Conservation (phyloP, 23 red algal species). For the Gracilariopsis chorda region DNA sequence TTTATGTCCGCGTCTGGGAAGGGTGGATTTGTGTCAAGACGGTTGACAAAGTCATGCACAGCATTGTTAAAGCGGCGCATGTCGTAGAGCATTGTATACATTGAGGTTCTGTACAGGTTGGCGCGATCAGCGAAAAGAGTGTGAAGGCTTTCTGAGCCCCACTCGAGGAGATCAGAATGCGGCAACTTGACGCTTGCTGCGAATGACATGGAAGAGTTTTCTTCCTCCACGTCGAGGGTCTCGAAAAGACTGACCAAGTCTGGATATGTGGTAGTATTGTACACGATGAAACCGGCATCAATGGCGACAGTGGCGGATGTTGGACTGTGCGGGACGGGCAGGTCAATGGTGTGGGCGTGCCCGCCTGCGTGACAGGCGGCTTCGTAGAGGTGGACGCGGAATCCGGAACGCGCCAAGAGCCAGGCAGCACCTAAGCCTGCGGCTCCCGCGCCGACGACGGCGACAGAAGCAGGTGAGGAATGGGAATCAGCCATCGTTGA, state of each 20-base stretch:
- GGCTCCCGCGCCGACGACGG: conserved; percentile 83
- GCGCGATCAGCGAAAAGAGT: conserved; percentile 69
- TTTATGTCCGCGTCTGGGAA: conserved; percentile 33
- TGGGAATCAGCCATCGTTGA: neutral
- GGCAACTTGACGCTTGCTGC: conserved; percentile 60
- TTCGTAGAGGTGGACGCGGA: conserved; percentile 86
- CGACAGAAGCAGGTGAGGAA: conserved; percentile 18
- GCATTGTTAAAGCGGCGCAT: conserved; percentile 87
- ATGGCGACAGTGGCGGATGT: conserved; percentile 44
- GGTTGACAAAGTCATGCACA: conserved; percentile 50
- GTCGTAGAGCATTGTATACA: conserved; percentile 90
- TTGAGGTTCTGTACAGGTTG: conserved; percentile 53
- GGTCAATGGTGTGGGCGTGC: conserved; percentile 76
- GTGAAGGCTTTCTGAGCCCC: conserved; percentile 81
- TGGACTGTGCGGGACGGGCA: conserved; percentile 20
- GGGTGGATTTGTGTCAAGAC: conserved; percentile 29
- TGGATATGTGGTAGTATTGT: conserved; percentile 95
- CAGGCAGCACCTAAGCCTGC: conserved; percentile 93
- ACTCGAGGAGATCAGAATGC: conserved; percentile 51
- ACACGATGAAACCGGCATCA: conserved; percentile 96
- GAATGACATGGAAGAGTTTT: conserved; percentile 96
- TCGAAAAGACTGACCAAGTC: conserved; percentile 83
- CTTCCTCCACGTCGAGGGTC: conserved; percentile 64
- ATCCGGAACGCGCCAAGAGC: conserved; percentile 65
- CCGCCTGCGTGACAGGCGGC: conserved; percentile 68